Base-by-base conservation (phyloP, 768 basidiomycete genomes). In the Calocybe gangraenosa region DNA sequence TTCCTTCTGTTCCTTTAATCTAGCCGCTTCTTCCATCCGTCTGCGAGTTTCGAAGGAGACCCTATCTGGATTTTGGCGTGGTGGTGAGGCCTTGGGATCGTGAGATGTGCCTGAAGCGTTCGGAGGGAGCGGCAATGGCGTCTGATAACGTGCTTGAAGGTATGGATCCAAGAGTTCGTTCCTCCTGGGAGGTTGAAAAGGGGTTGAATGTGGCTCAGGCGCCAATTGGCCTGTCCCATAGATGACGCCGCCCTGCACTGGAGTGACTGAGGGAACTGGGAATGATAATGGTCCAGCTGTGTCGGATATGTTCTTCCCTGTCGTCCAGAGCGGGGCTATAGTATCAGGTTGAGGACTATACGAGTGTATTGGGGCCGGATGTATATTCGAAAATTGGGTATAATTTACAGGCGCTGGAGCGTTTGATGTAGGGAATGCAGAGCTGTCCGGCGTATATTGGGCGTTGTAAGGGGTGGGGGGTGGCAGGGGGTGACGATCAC, bases 121-220 rank as follows among this genome's bases (percentile, higher is more conserved):
- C 17, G 69, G 63, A n/a, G 80, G 81, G 7, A 81, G 65, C 3
- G 79, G 79, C 13, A 82, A 61, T 13, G 81, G 78, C 0, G 72
- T 64, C 36, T 72, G 68, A 58, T 82, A 83, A 15, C 79, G 73
- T 17, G 59, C 61, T 30, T 65, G 57, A 7, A 73, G 61, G 51
- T 74, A 69, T 20, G 73, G 69, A 51, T 75, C 75, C 1, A 66
- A 69, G 6, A 68, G 44, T 20, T 65, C 61, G 20, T 44, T 50
- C 4, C 50, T 17, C 20, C 36, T 15, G 40, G 48, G 34, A 36
- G 46, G 47, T 40, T 54, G 34, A 42, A 62, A 35, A 35, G 34
- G 30, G 14, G 14, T 14, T 35, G 34, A n/a, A n/a, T 35, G 14
- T 35, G 34, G n/a, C 7, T 14, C 34, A n/a, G 34, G 34, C 13